These are phyloP conservation scores for Trapa bicornis DNA, from an alignment of 345 rosid genomes.

Conservation along the genomic window DNA sequence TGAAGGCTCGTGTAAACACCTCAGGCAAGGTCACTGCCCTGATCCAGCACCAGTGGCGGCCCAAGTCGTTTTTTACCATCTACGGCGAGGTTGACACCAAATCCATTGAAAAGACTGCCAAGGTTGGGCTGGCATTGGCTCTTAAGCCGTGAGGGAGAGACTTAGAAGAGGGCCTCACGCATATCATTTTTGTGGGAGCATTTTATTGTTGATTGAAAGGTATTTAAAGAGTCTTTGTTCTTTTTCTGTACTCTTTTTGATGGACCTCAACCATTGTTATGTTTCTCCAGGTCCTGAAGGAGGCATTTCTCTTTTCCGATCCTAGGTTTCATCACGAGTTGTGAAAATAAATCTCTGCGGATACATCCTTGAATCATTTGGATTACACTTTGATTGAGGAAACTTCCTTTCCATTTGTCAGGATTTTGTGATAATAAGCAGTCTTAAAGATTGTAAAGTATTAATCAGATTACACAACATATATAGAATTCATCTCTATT, in stretches of 20 bases:
- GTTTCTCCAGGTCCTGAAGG: not conserved
- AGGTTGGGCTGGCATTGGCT: constrained; percentile 76
- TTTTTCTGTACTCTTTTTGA: not conserved
- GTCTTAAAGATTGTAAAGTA: too few species aligned
- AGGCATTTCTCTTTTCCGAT: not conserved
- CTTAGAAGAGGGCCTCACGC: not conserved
- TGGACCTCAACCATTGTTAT: not conserved
- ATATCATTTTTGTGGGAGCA: constrained; percentile 2
- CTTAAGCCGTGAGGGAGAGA: constrained; percentile 48
- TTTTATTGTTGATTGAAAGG: not conserved
- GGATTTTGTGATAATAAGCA: not conserved
- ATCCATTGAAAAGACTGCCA: constrained; percentile 71
- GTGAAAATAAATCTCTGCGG: constrained; percentile 4
- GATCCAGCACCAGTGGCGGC: constrained; percentile 88
- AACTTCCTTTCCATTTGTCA: not conserved
- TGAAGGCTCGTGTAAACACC: constrained; percentile 75
- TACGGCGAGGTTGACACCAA: constrained; percentile 86
- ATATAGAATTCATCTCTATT: not conserved
- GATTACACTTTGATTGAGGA: not conserved
- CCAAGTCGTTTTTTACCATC: constrained; percentile 59
- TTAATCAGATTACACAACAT: not conserved
- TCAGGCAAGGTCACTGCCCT: constrained; percentile 59
- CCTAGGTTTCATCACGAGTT: not conserved
- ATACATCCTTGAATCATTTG: not conserved
- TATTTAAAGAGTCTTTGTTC: not conserved